phyloP scores from a whole-genome alignment of 1,284 basidiomycete species.

The Earliella scabrosa region DNA sequence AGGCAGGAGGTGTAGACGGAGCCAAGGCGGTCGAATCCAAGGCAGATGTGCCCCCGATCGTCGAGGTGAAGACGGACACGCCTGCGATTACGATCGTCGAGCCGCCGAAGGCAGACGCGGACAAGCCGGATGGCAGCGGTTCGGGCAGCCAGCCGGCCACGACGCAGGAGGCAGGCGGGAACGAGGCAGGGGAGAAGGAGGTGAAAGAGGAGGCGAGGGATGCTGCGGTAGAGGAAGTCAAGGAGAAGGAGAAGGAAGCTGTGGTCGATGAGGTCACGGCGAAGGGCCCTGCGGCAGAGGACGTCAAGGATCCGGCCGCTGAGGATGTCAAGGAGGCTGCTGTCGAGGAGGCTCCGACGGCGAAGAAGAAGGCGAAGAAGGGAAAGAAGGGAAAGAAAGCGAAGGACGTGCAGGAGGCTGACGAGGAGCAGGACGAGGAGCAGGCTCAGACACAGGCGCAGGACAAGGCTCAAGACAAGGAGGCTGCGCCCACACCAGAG shows the following conservation, averaged over 20 bases:
- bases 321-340: not conserved
- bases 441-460: not conserved
- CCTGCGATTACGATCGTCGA: not conserved
- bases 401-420: not conserved
- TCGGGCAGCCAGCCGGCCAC: not conserved
- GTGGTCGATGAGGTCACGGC: slow-evolving; percentile 1
- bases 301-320: not conserved
- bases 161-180: slow-evolving; percentile 2
- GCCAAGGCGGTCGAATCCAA: not conserved
- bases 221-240: not conserved
- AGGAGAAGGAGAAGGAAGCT: not conserved
- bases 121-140: not conserved
- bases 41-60: not conserved
- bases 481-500: not conserved
- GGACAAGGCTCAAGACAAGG: not conserved
- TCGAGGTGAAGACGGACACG: not conserved
- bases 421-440: not conserved
- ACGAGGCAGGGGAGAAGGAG: not conserved
- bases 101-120: not conserved
- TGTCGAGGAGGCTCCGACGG: not conserved
- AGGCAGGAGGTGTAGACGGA: too few species aligned
- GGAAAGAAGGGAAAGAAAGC: slow-evolving; percentile 2
- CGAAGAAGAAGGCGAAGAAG: slow-evolving; percentile 3
- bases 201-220: not conserved
- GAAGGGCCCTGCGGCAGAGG: not conserved